These are phyloP conservation scores for Thalassiosira ordinaria DNA, from an alignment of 352 stramenopile species.

Conservation along the genomic window DNA sequence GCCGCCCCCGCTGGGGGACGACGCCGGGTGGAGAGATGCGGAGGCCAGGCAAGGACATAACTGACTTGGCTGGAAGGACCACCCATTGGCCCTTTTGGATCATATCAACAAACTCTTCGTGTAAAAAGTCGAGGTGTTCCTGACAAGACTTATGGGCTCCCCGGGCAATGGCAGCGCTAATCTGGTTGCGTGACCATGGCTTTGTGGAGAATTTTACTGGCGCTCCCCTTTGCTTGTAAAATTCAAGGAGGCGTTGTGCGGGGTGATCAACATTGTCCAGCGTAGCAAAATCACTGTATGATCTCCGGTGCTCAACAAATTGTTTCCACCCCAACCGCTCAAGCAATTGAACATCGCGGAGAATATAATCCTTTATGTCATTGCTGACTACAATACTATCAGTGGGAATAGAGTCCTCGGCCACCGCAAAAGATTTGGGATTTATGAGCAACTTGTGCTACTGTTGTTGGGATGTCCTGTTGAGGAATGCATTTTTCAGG, in stretches of 20 bases:
- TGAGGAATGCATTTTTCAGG: too few species aligned
- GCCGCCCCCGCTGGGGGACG: slow-evolving; percentile 38
- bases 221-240: slow-evolving; percentile 10
- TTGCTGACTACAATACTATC: too few species aligned
- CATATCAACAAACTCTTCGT: slow-evolving; percentile 50
- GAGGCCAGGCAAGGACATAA: slow-evolving; percentile 31
- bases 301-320: not conserved
- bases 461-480: too few species aligned
- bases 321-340: not conserved
- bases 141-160: slow-evolving; percentile 44
- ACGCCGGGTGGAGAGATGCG: slow-evolving; percentile 33
- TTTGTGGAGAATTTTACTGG: slow-evolving; percentile 19
- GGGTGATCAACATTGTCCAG: slow-evolving; percentile 6
- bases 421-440: too few species aligned
- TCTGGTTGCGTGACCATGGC: not conserved
- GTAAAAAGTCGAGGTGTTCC: slow-evolving; percentile 37
- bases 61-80: slow-evolving; percentile 28
- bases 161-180: slow-evolving; percentile 1
- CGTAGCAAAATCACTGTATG: not conserved
- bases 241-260: not conserved
- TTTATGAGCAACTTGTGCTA: too few species aligned
- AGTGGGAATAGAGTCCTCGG: too few species aligned
- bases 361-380: too few species aligned
- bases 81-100: slow-evolving; percentile 54
- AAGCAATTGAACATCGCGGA: not conserved